Evolutionary conservation across 2,329 filamentous ascomycete species (phyloP), one percentile per base, ranked within the genome.

Genomic region (Paracamarosporium sp.): DNA sequence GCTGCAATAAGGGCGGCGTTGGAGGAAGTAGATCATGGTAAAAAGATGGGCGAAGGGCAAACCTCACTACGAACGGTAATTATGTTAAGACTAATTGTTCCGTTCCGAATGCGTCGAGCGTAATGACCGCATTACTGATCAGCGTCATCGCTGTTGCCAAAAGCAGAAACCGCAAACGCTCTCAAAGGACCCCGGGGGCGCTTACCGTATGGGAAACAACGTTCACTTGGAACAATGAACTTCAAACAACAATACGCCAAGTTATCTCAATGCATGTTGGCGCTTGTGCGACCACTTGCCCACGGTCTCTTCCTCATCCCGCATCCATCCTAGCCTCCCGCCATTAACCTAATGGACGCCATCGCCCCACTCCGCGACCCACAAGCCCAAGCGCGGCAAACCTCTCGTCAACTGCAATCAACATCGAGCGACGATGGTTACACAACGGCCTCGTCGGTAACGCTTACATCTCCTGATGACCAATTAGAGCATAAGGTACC

Each of bases 361-460:
- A 31, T 22, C 27, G 47, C 31, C 33, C 47, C 47, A 50, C 33
- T n/a, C 4, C 2, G 11, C 27, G 48, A 24, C 17, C 36, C 36
- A 41, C 48, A 50, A 50, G 13, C 48, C 24, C 35, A 38, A 25
- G 46, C 46, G 46, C 46, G 33, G n/a, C 47, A 17, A 50, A 28
- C 25, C 25, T 6, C 24, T 40, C 47, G 33, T 24, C 30, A 9
- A 30, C 35, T 15, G 13, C n/a, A 25, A 48, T 36, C 44, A 24
- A 17, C 22, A 24, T 51, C 43, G 28, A 55, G 35, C 46, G 46
- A 55, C 38, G 36, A 55, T 50, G 45, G 22, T 43, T 43, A 30
- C 24, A 56, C 47, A 27, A 52, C 48, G n/a, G 25, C 48, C 15
- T 56, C 54, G 17, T 56, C 48, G 33, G 33, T 52, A 20, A 56